Evolutionary conservation across 441 rosid species (phyloP), one percentile per base, ranked within the genome.

Genomic region (Pelargonium citronellum): DNA sequence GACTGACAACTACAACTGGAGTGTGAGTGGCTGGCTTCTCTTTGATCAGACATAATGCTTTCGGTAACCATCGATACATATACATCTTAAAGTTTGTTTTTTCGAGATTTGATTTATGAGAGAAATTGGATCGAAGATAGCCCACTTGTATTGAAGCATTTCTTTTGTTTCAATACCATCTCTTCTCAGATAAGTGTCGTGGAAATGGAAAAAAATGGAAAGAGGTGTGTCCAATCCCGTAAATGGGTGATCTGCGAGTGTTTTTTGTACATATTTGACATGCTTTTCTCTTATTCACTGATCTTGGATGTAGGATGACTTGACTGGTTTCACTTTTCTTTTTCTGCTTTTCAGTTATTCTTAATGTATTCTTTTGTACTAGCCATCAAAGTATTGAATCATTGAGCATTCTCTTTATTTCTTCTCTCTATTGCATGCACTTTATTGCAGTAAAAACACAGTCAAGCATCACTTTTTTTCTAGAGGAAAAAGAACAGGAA

Each of bases 81-180:
- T 22, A 73, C 61, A 66, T 44, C 67, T 27, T 65, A 63, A 69
- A 67, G 39, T 70, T 73, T 55, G 70, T 65, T 77, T 69, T 58
- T 57, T 17, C 62, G 37, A 27, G 30, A 27, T 16, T 17, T 57
- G 34, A 44, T 13, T 49, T 44, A 64, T 0, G 20, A 22, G 43
- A 47, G 44, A 27, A 10, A 24, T 51, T 20, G 53, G 39, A 70
- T 66, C 0, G 64, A 55, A 20, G 49, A 24, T 70, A 8, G 49
- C 12, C 63, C 27, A 8, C 9, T 37, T 20, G 17, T 37, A 57
- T 73, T 64, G 70, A 67, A 44, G 74, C 27, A 13, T 4, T 67
- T 3, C 10, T 20, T 1, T 0, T 60, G 58, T 49, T 57, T 9
- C 0, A 43, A 4, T 15, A 16, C 15, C 12, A 41, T 43, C 55